A percentile compares a stretch with the other conserved stretches of the same genome.
Conservation (phyloP, 768 basidiomycete genomes). For the Rhodosporidiobolus odoratus region DNA sequence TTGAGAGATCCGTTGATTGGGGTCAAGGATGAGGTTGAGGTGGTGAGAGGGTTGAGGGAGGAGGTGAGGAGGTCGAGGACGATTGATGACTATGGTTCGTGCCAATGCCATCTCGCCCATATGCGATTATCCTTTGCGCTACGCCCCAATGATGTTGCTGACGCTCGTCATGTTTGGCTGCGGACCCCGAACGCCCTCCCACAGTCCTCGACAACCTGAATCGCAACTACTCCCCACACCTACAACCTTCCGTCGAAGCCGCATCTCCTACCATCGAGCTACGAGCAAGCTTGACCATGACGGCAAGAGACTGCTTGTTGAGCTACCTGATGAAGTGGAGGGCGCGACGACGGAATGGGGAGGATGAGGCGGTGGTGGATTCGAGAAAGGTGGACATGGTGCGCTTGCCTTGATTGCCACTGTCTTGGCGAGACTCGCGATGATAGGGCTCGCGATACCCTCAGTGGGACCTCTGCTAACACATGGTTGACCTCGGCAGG, state of each 20-base stretch:
- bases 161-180: background rate
- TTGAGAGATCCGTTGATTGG: slow-evolving; percentile 9
- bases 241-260: slow-evolving; percentile 33
- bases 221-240: slow-evolving; percentile 41
- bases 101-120: background rate
- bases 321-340: slow-evolving; percentile 36
- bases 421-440: background rate
- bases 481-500: background rate
- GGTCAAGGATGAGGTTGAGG: slow-evolving; percentile 4
- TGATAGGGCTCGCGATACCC: no score
- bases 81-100: slow-evolving; percentile 38
- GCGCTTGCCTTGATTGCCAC: background rate
- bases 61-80: slow-evolving; percentile 5
- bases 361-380: slow-evolving; percentile 1
- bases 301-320: slow-evolving; percentile 14
- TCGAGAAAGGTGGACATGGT: slow-evolving; percentile 39
- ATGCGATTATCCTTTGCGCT: no score
- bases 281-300: slow-evolving; percentile 2
- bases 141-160: background rate
- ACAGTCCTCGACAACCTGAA: slow-evolving; percentile 38
- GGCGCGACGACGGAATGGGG: slow-evolving; percentile 6
- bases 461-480: background rate
- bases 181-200: background rate
- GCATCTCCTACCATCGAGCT: slow-evolving; percentile 30
- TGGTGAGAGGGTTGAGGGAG: background rate